Conservation (phyloP, 345 rosid genomes). For the Eucalyptus marginata region DNA sequence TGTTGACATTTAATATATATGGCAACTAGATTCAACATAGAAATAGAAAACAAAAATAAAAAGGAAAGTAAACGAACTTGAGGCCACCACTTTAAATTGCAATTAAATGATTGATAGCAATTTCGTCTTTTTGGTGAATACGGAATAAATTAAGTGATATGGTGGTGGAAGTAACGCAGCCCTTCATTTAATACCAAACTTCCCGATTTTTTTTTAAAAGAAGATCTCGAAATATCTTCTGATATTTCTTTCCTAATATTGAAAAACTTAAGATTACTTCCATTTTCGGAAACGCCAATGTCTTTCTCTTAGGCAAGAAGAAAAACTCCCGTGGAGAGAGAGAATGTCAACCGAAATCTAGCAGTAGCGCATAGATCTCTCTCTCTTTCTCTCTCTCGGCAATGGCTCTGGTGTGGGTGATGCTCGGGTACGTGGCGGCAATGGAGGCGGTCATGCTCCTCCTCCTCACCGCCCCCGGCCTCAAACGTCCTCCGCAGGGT, state of each 20-base stretch:
- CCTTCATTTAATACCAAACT: neutral
- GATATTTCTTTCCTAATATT: neutral
- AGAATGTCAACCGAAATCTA: neutral
- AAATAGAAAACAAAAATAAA: too few species aligned
- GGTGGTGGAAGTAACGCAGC: neutral
- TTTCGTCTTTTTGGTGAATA: neutral
- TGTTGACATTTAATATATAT: too few species aligned
- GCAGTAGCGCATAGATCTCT: neutral
- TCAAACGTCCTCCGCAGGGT: constrained; percentile 57
- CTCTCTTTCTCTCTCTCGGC: neutral
- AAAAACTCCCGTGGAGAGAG: neutral
- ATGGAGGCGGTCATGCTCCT: constrained; percentile 81
- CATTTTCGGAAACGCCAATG: neutral
- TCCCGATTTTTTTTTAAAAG: too few species aligned
- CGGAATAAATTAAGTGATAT: too few species aligned
- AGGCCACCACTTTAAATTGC: neutral
- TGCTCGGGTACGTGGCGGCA: constrained; percentile 60
- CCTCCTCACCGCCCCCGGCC: constrained; percentile 72
- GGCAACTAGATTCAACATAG: neutral
- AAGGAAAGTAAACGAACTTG: neutral
- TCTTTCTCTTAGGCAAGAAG: neutral
- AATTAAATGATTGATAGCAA: neutral
- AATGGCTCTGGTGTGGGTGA: constrained; percentile 92
- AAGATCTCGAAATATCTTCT: too few species aligned
- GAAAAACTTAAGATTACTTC: neutral